Evolutionary conservation across 768 basidiomycete species (phyloP).

Genomic region (Kwoniella sp.): DNA sequence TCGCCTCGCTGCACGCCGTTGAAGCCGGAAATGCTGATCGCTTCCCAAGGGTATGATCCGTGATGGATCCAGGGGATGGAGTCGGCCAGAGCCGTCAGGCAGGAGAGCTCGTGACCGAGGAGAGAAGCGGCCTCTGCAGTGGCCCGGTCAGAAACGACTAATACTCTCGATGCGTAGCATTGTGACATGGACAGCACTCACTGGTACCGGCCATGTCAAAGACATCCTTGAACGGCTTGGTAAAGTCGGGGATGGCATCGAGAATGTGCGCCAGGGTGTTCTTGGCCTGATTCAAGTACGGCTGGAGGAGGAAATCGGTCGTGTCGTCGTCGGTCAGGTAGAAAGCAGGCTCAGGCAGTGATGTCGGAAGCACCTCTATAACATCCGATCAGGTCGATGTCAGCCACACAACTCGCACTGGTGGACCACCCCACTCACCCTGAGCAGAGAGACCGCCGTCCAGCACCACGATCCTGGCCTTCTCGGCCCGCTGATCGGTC

Average conservation of each 20-base stretch:
- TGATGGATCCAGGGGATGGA: conserved; percentile 33
- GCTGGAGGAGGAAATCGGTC: conserved; percentile 31
- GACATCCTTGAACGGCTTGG: conserved; percentile 40
- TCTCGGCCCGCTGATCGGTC: conserved; percentile 2
- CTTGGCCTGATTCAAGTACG: conserved; percentile 40
- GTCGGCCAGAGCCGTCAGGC: conserved; percentile 41
- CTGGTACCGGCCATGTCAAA: conserved; percentile 44
- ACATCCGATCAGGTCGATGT: neutral
- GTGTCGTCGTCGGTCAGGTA: conserved; percentile 35
- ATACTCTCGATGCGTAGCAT: no score
- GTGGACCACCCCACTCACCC: conserved; percentile 22
- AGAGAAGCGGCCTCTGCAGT: conserved; percentile 38
- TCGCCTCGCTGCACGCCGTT: conserved; percentile 21
- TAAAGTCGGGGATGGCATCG: conserved; percentile 25
- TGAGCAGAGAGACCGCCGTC: conserved; percentile 39
- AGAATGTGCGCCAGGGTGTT: conserved; percentile 31
- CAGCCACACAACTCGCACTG: neutral
- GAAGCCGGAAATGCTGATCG: conserved; percentile 42
- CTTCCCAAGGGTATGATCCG: conserved; percentile 33
- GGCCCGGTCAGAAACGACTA: neutral
- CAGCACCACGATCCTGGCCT: conserved; percentile 40
- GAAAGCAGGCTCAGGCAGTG: conserved; percentile 36
- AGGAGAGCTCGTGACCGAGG: conserved; percentile 38
- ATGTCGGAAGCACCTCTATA: conserved; percentile 39
- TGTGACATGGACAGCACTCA: conserved; percentile 17